Evolutionary conservation across 2,329 filamentous ascomycete genomes (phyloP), one percentile per base, ranked within the genome.

Genomic region (Clonostachys rosea): DNA sequence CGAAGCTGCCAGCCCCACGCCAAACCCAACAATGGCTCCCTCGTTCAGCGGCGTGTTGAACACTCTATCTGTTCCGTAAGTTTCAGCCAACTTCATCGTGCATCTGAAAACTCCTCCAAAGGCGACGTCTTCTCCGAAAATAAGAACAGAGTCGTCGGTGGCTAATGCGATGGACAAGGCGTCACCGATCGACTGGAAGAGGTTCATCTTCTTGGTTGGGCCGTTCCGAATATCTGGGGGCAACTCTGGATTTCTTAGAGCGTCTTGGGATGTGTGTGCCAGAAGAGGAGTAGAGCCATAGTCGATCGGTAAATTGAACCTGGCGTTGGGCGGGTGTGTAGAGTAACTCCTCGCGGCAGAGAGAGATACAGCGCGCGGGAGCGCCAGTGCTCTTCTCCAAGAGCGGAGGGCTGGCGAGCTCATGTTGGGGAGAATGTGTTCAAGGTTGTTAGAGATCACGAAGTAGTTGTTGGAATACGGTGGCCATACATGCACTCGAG

Each of bases 61-160:
- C 34, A 99, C 91, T 48, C 94, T 79, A 49, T 94, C 87, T 3
- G 82, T 78, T 9, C 94, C 94, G 64, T 94, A 95, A 47, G 89
- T 89, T 52, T 91, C 87, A 34, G 90, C 84, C 14, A 99, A 77
- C 57, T 91, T 89, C 83, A 94, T 92, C 34, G 89, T 92, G 68
- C 91, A 96, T 48, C 94, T 81, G 62, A 99, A 99, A 14, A 99
- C 94, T 46, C 94, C 94, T 40, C 94, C 94, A 54, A 99, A 99
- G 13, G 94, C 89, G 8, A 99, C 91, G 62, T 99, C 94, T 67
- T 99, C 94, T 40, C 94, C 94, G 59, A 99, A 99, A 10, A 99
- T 78, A 48, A 97, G 73, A 18, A 96, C 90, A 16, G 86, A 84
- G 53, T 95, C 89, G 58, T 96, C 91, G 35, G 86, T 81, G 14